Conservation (phyloP, 257 asterid genomes). For the Mitragyna speciosa region DNA sequence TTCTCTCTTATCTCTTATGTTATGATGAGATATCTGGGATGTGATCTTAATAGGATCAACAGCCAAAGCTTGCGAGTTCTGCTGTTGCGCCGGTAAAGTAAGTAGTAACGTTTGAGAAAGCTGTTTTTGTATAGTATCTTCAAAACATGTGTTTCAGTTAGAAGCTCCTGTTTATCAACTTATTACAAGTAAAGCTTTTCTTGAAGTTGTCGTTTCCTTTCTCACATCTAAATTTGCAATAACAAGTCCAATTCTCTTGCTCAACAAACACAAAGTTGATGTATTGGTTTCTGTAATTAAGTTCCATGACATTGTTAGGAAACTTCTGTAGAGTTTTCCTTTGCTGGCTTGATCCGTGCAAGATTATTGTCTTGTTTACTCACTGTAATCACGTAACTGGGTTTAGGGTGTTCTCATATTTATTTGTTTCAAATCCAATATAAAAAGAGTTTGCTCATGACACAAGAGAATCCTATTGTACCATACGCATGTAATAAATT, state of each 20-base stretch:
- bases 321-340: too few species aligned
- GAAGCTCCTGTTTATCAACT: background rate
- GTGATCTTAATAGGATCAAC: constrained; percentile 22
- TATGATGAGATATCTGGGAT: constrained; percentile 21
- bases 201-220: background rate
- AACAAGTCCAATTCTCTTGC: background rate
- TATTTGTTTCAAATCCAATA: background rate
- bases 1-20: background rate
- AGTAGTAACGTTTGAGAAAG: constrained; percentile 22
- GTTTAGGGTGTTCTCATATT: background rate
- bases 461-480: background rate
- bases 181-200: background rate
- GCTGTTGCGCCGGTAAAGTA: constrained; percentile 25
- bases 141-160: background rate
- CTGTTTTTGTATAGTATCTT: too few species aligned
- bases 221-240: background rate
- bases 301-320: background rate
- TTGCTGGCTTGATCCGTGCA: background rate
- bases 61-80: constrained; percentile 14
- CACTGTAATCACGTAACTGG: background rate
- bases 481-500: too few species aligned
- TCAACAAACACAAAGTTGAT: background rate
- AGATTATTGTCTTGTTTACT: background rate
- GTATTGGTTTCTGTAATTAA: background rate
- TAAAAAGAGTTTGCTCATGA: background rate